Base-by-base conservation (phyloP, 2,329 filamentous ascomycete genomes). In the Colletotrichum karsti region DNA sequence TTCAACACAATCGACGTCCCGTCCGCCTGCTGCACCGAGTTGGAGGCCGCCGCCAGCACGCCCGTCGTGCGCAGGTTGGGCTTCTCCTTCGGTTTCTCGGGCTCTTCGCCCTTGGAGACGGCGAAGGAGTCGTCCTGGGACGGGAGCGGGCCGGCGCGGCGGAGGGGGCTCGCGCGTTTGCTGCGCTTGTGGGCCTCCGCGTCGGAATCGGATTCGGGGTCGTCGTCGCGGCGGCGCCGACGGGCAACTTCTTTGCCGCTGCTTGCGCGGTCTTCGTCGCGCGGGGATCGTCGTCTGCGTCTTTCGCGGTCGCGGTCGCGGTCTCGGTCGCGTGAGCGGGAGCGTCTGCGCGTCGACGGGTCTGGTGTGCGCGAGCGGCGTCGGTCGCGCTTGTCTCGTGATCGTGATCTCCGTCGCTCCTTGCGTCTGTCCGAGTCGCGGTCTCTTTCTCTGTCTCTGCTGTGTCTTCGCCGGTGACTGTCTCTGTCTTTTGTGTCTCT, bases 51-150 rank as follows among this genome's bases (percentile, higher is more conserved):
- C 3, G 96, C 96, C 18, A 99, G 85, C 7, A 92, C 84, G 28
- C 96, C 96, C 0, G 94, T 94, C 35, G 86, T 89, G 20, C 87
- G 89, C 79, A 92, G 97, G 79, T 98, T 99, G 42, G 95, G 93
- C 78, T 94, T 95, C 77, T 98, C 91, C 76, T 96, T 95, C 67
- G 92, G 90, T 69, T 86, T 84, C 51, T 83, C 80, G 7, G 85
- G 81, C 56, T 81, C 79, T 22, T 82, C 83, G 51, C 86, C 85
- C 7, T 80, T 84, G 24, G 82, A 86, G 26, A 88, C 74, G 48
- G 89, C 88, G 71, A 90, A 91, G 1, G 88, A 88, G 71, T 85
- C 85, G 41, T 82, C 82, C 73, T 91, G 89, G 1, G 88, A 88
- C 2, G 88, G 88, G 10, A 91, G 78, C 0, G 89, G 88, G 0